These are phyloP conservation scores for Colletotrichum lupini DNA, from an alignment of 2,329 filamentous ascomycete species.

Conservation along the genomic window DNA sequence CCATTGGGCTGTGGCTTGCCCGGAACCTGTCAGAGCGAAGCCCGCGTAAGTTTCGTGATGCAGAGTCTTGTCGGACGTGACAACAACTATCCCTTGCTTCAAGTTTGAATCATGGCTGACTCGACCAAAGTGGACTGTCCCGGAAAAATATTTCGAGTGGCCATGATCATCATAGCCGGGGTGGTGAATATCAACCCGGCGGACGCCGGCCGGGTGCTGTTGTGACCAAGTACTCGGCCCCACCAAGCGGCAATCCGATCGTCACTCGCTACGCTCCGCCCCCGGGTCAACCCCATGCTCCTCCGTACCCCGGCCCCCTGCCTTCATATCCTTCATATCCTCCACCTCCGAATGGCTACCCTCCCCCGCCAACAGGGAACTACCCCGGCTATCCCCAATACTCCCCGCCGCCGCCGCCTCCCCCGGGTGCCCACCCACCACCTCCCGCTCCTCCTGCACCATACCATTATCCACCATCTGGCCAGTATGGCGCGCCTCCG, in stretches of 20 bases:
- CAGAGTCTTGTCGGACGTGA: background rate
- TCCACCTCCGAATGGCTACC: slow-evolving; percentile 14
- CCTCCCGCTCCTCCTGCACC: slow-evolving; percentile 16
- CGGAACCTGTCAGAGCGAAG: slow-evolving; percentile 31
- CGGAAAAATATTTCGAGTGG: slow-evolving; percentile 22
- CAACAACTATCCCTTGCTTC: background rate
- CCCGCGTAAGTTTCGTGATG: slow-evolving; percentile 26
- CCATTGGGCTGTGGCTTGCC: slow-evolving; percentile 35
- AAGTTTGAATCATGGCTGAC: slow-evolving; percentile 2
- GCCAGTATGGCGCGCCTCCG: slow-evolving; percentile 42
- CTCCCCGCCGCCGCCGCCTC: slow-evolving; percentile 18
- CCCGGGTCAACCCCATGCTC: slow-evolving; percentile 28
- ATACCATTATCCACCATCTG: slow-evolving; percentile 39
- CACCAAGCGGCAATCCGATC: slow-evolving; percentile 26
- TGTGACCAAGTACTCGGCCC: slow-evolving; percentile 33
- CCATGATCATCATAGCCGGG: slow-evolving; percentile 13
- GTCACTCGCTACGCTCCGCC: slow-evolving; percentile 35
- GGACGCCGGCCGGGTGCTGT: slow-evolving; percentile 27
- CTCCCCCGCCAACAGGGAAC: slow-evolving; percentile 18
- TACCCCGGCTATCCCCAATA: slow-evolving; percentile 23
- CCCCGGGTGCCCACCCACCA: slow-evolving; percentile 18
- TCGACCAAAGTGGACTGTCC: slow-evolving; percentile 18
- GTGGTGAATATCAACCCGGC: slow-evolving; percentile 18
- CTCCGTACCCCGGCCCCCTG: slow-evolving; percentile 32
- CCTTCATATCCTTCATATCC: slow-evolving; percentile 22